Conservation (phyloP, 1,139 yeast genomes). For the Geotrichum carabidarum region DNA sequence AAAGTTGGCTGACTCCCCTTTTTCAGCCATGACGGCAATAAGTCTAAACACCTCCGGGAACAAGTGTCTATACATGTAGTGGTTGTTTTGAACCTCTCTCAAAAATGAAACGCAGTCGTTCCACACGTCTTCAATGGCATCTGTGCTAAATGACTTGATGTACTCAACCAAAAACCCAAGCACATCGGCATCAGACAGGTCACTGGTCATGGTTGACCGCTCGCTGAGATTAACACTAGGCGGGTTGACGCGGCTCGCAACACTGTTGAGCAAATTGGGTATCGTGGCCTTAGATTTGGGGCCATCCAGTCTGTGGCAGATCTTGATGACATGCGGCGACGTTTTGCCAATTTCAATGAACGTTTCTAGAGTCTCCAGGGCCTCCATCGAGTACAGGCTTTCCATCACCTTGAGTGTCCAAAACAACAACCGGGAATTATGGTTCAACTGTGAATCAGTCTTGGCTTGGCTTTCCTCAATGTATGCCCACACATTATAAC, state of each 20-base stretch:
- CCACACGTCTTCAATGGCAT: slow-evolving; percentile 75
- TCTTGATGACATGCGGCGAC: slow-evolving; percentile 42
- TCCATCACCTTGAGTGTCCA: slow-evolving; percentile 66
- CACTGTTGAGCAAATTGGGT: slow-evolving; percentile 58
- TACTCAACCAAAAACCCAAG: slow-evolving; percentile 55
- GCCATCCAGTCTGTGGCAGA: slow-evolving; percentile 76
- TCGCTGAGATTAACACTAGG: slow-evolving; percentile 31
- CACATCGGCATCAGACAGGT: slow-evolving; percentile 42
- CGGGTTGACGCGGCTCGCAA: slow-evolving; percentile 45
- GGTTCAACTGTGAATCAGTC: slow-evolving; percentile 47
- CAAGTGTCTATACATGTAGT: slow-evolving; percentile 46
- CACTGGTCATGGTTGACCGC: slow-evolving; percentile 45
- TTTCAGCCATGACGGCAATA: slow-evolving; percentile 49
- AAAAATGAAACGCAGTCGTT: slow-evolving; percentile 51
- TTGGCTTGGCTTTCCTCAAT: slow-evolving; percentile 45
- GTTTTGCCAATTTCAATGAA: slow-evolving; percentile 42
- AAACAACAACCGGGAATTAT: slow-evolving; percentile 62
- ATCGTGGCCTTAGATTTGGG: slow-evolving; percentile 73
- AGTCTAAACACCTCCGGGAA: slow-evolving; percentile 52
- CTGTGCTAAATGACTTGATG: slow-evolving; percentile 60
- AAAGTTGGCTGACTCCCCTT: slow-evolving; percentile 53
- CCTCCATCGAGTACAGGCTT: slow-evolving; percentile 62
- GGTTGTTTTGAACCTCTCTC: slow-evolving; percentile 51
- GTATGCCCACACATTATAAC: slow-evolving; percentile 71
- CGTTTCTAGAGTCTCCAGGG: slow-evolving; percentile 67